phyloP scores from a whole-genome alignment of 2,329 filamentous ascomycete genomes.

The Venturiaceae sp. region DNA sequence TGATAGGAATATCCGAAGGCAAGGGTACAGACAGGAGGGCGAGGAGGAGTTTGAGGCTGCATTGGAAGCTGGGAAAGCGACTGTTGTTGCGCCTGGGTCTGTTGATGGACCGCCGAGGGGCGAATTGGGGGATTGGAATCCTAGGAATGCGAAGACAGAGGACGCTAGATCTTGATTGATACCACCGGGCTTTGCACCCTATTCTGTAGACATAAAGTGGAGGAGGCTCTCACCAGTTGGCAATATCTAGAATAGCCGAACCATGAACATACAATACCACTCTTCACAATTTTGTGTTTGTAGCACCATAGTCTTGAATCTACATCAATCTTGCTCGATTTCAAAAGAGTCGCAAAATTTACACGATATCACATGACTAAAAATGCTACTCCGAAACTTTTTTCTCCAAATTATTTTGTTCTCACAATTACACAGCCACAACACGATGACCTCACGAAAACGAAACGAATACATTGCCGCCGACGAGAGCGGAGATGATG shows the following conservation, averaged over 20 bases:
- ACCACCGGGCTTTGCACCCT: too few relatives aligned
- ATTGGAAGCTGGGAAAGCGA: background rate
- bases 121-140: background rate
- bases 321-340: background rate
- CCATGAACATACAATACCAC: too few relatives aligned
- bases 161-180: background rate
- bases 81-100: background rate
- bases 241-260: too few relatives aligned
- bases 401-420: background rate
- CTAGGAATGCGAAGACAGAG: background rate
- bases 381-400: background rate
- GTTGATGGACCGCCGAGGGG: background rate
- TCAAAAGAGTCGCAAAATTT: background rate
- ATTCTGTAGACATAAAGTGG: too few relatives aligned
- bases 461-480: slow-evolving; percentile 61
- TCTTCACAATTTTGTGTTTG: background rate
- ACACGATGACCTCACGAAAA: slow-evolving; percentile 55
- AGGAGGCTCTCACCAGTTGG: too few relatives aligned
- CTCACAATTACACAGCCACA: background rate
- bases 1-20: background rate
- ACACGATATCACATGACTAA: background rate
- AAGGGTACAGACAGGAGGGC: background rate
- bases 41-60: background rate
- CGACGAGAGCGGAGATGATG: slow-evolving; percentile 31
- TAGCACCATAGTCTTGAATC: too few relatives aligned